A percentile compares a stretch with the other conserved stretches of the same genome.
Evolutionary conservation across 148 eudicot genomes (phyloP).

Genomic region (Cornus kousa): DNA sequence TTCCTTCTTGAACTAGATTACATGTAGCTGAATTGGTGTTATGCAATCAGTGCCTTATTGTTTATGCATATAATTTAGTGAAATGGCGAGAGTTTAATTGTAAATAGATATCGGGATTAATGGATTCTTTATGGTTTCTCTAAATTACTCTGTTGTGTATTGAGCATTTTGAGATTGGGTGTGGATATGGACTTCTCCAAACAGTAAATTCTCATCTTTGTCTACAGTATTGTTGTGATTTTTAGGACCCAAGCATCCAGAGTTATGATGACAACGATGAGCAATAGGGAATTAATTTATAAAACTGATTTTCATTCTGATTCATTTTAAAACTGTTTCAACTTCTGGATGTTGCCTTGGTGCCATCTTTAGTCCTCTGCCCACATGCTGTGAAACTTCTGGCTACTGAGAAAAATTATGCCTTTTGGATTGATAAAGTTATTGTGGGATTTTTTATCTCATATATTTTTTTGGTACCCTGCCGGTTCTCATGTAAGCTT

Average conservation of each 20-base stretch:
- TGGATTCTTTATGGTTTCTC: neutral
- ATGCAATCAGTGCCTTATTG: neutral
- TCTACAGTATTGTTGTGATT: neutral
- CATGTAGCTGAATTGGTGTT: conserved; percentile 4
- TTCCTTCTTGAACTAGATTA: neutral
- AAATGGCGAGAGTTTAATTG: conserved; percentile 1
- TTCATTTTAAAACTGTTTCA: neutral
- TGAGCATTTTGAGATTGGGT: neutral
- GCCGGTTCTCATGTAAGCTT: neutral
- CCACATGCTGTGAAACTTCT: neutral
- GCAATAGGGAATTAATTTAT: neutral
- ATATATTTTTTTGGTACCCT: neutral
- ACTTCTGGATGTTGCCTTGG: neutral
- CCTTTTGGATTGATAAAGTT: neutral
- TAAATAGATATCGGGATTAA: conserved; percentile 10
- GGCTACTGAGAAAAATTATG: neutral
- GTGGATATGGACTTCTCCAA: neutral
- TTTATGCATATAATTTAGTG: neutral
- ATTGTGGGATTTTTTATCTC: neutral
- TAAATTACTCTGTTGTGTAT: neutral
- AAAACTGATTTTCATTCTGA: neutral
- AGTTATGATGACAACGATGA: neutral
- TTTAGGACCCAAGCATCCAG: neutral
- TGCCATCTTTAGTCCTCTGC: neutral
- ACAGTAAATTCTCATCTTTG: neutral